Percentiles rank a stretch among this genome's conserved stretches.
Conservation (phyloP, 805 yeast genomes). For the Lachancea fermentati region DNA sequence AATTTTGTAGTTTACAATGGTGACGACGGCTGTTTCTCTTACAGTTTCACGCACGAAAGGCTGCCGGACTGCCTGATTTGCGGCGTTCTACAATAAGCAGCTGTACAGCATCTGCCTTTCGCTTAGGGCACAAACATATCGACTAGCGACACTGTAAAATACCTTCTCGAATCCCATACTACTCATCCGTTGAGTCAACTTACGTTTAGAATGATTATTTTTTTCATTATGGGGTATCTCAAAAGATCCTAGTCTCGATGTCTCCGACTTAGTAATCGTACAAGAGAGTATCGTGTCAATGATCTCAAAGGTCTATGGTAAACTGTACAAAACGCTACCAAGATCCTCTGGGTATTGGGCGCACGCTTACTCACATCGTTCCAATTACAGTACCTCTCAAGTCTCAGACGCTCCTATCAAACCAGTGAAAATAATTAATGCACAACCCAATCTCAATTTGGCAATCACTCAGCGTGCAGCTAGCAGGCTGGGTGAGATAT, state of each 20-base stretch:
- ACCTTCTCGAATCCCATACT: too few relatives aligned
- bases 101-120: background rate
- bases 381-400: background rate
- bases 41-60: slow-evolving; percentile 59
- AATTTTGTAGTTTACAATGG: slow-evolving; percentile 90
- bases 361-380: background rate
- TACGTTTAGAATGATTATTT: too few relatives aligned
- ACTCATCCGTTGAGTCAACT: too few relatives aligned
- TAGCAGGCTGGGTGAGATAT: slow-evolving; percentile 23
- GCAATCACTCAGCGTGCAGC: slow-evolving; percentile 27
- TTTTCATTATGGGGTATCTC: background rate
- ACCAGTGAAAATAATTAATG: slow-evolving; percentile 23
- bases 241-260: background rate
- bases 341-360: background rate
- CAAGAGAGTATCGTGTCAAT: background rate
- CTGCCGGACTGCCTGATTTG: slow-evolving; percentile 72
- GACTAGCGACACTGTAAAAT: too few relatives aligned
- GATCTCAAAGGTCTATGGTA: background rate
- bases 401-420: slow-evolving; percentile 4
- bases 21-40: slow-evolving; percentile 68
- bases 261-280: background rate
- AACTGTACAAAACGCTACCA: background rate
- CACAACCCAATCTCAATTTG: slow-evolving; percentile 16
- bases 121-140: too few relatives aligned
- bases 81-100: slow-evolving; percentile 35